Percentiles rank a stretch among this genome's conserved stretches.
phyloP scores from a whole-genome alignment of 108 stramenopile species.

The Licmophora abbreviata region DNA sequence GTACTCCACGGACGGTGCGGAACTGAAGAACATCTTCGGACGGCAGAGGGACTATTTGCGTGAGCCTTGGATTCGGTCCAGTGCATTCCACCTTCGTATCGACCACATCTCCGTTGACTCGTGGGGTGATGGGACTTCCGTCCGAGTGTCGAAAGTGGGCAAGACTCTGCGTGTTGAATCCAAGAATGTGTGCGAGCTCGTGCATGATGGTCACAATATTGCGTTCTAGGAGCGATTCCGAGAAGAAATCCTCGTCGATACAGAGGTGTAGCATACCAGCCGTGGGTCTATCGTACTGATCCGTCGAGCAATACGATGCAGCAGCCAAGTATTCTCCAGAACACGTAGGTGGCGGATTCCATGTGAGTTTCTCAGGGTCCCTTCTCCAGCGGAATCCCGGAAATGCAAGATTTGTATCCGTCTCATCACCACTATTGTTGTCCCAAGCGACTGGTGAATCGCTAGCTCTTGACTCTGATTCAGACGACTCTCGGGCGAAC shows the following conservation, averaged over 20 bases:
- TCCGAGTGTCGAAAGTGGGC: constrained; percentile 72
- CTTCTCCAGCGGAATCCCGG: not conserved
- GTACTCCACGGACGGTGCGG: constrained; percentile 54
- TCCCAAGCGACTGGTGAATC: not conserved
- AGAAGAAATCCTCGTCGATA: constrained; percentile 56
- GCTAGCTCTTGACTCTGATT: not conserved
- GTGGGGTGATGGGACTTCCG: constrained; percentile 59
- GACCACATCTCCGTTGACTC: constrained; percentile 34
- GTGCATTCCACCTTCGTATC: constrained; percentile 44
- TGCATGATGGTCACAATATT: constrained; percentile 70
- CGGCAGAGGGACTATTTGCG: constrained; percentile 55
- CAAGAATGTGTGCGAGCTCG: constrained; percentile 72
- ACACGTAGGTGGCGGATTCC: not conserved
- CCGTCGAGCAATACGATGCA: constrained; percentile 70
- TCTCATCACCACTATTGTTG: not conserved
- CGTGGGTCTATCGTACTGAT: constrained; percentile 78
- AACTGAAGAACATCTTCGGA: constrained; percentile 55
- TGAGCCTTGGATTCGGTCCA: constrained; percentile 22
- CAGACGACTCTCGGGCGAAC: no score
- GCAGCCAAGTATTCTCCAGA: constrained; percentile 66
- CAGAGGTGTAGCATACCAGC: constrained; percentile 71
- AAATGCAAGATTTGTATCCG: not conserved
- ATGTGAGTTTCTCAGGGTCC: not conserved
- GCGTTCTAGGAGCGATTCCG: constrained; percentile 20
- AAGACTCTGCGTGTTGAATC: constrained; percentile 66